Evolutionary conservation across 2,329 filamentous ascomycete species (phyloP).

Genomic region (Aspergillus calidoustus): DNA sequence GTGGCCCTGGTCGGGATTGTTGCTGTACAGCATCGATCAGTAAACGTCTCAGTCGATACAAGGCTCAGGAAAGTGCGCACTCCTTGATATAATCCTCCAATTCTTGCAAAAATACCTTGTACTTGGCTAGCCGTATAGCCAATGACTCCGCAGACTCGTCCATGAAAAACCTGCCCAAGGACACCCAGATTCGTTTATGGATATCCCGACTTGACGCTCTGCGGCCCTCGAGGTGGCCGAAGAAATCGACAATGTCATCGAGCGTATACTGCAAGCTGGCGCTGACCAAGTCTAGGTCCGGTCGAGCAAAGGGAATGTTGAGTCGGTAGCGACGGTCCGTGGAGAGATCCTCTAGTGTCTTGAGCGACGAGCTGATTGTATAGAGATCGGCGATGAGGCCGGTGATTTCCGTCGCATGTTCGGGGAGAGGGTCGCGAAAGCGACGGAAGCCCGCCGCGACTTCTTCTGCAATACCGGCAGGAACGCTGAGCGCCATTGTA

Average conservation of each 20-base stretch:
- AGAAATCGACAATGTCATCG: slow-evolving; percentile 53
- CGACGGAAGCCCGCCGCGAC: slow-evolving; percentile 55
- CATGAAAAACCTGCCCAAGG: slow-evolving; percentile 52
- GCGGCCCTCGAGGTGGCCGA: slow-evolving; percentile 45
- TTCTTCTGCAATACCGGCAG: slow-evolving; percentile 57
- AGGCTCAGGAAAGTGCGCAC: slow-evolving; percentile 40
- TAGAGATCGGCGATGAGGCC: slow-evolving; percentile 59
- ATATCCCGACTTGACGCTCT: slow-evolving; percentile 34
- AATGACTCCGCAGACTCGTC: slow-evolving; percentile 53
- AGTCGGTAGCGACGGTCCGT: slow-evolving; percentile 44
- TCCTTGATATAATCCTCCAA: slow-evolving; percentile 51
- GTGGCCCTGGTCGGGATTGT: slow-evolving; percentile 29
- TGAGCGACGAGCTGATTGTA: slow-evolving; percentile 57
- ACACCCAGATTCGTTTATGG: slow-evolving; percentile 57
- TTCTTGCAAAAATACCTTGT: slow-evolving; percentile 54
- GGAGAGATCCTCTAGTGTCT: slow-evolving; percentile 52
- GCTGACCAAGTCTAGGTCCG: slow-evolving; percentile 55
- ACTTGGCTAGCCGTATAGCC: slow-evolving; percentile 54
- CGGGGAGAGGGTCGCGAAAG: slow-evolving; percentile 57
- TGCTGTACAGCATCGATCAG: slow-evolving; percentile 26
- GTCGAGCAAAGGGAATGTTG: slow-evolving; percentile 45
- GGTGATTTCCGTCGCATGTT: slow-evolving; percentile 58
- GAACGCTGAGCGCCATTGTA: slow-evolving; percentile 46
- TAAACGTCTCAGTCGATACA: slow-evolving; percentile 12
- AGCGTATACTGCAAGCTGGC: slow-evolving; percentile 57